Base-by-base conservation (phyloP, 2,329 filamentous ascomycete genomes). In the Exophiala oligosperma region DNA sequence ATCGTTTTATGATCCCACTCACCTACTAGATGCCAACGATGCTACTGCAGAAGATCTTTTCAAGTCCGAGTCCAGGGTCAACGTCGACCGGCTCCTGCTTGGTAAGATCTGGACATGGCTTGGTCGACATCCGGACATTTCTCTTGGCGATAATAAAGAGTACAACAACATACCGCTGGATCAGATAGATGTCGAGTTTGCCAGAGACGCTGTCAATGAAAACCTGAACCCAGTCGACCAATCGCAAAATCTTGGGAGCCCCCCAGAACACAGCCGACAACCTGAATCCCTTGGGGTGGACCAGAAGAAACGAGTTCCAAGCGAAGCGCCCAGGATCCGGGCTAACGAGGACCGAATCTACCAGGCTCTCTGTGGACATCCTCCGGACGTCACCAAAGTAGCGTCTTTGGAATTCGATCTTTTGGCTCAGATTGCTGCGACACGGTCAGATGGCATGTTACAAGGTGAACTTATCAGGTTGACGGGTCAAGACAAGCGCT, bases 401-500 rank as follows among this genome's bases (percentile, higher is more conserved):
- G 76, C 81, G 1, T 71, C 73, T 0, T 74, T 80, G 54, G 82
- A 87, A 62, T 87, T 86, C 62, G 73, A 74, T 11, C 71, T 84
- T 17, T 72, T 88, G 1, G 83, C 81, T 8, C 78, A 85, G 52
- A 85, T 88, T 61, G 83, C 83, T 5, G 77, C 79, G 8, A 74
- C 74, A 55, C 81, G 83, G 44, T 72, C 75, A 17, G 69, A 74
- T 14, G 85, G 85, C 4, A 81, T 88, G 46, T 68, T 81, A 2
- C 85, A 88, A 67, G 79, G 82, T 1, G 78, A 84, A 1, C 70
- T 87, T 38, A 76, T 78, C 41, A 73, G 71, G 52, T 65, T 81
- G 23, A 84, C 82, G 62, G 81, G 81, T 4, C 85, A 88, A 70
- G 84, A 88, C 68, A 87, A 87, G 67, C 78, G 84, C 47, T 88